Conservation (phyloP, 73 alveolate genomes). For the Stentor roeselii region DNA sequence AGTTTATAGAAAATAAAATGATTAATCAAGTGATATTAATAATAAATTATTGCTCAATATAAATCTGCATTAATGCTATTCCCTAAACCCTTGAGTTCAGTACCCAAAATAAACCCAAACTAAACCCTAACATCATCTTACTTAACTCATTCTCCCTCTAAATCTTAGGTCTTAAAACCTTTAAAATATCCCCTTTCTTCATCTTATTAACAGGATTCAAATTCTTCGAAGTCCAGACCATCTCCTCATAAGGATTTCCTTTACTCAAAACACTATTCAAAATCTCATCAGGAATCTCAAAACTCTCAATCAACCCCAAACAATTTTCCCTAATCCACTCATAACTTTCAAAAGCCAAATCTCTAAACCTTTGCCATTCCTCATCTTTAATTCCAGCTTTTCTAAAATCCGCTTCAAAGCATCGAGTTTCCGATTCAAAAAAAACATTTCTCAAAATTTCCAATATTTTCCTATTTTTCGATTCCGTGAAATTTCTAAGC, state of each 20-base stretch:
- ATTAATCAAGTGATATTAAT: too few relatives aligned
- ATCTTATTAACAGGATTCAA: neutral
- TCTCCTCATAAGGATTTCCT: neutral
- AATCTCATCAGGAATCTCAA: constrained; percentile 5
- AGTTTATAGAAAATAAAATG: too few relatives aligned
- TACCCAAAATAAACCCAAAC: too few relatives aligned
- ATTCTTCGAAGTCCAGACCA: neutral
- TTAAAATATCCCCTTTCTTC: too few relatives aligned
- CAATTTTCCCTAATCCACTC: neutral
- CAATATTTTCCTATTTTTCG: neutral
- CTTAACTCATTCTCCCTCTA: too few relatives aligned
- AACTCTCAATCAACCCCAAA: neutral
- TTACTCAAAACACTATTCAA: neutral
- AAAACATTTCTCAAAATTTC: neutral
- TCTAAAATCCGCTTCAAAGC: neutral
- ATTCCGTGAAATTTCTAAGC: neutral
- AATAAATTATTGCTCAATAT: too few relatives aligned
- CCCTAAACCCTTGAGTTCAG: too few relatives aligned
- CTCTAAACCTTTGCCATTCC: neutral
- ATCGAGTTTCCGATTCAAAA: neutral
- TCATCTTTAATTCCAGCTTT: neutral
- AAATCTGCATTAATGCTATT: too few relatives aligned
- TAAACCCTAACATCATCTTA: too few relatives aligned
- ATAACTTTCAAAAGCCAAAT: neutral
- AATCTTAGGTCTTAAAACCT: too few relatives aligned